Percentiles rank a stretch among this genome's conserved stretches.
Conservation (phyloP, 441 rosid genomes). For the Breynia disticha region DNA sequence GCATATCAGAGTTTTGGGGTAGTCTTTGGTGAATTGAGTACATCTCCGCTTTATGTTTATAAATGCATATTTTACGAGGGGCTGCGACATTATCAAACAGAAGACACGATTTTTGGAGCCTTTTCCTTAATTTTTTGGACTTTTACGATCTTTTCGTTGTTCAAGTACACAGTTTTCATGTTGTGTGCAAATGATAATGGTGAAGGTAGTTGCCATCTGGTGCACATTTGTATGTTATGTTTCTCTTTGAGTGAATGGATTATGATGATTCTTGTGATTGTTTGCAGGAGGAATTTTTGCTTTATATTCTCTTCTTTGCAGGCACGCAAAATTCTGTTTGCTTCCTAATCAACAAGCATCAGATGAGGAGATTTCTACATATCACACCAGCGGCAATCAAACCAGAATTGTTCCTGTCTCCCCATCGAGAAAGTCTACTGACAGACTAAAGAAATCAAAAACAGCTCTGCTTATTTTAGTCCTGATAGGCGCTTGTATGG, state of each 20-base stretch:
- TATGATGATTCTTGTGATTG: constrained; percentile 11
- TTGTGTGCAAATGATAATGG: constrained; percentile 65
- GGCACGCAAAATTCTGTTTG: constrained; percentile 68
- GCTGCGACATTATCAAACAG: constrained; percentile 39
- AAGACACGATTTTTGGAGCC: constrained; percentile 68
- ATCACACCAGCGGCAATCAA: constrained; percentile 39
- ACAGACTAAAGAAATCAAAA: constrained; percentile 53
- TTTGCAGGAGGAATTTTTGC: constrained; percentile 79
- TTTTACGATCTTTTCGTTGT: constrained; percentile 58
- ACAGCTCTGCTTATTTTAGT: constrained; percentile 59
- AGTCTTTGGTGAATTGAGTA: constrained; percentile 63
- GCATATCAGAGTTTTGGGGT: constrained; percentile 86
- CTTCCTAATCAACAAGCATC: constrained; percentile 86
- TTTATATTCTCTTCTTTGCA: constrained; percentile 69
- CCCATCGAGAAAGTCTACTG: constrained; percentile 41
- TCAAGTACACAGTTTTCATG: constrained; percentile 56
- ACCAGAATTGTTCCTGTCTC: constrained; percentile 35
- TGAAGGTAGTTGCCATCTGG: constrained; percentile 47
- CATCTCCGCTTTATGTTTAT: constrained; percentile 82
- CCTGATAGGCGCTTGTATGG: constrained; percentile 59
- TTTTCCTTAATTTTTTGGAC: constrained; percentile 86
- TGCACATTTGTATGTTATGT: background rate
- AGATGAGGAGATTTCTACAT: constrained; percentile 84
- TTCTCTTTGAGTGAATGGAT: constrained; percentile 1
- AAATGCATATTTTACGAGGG: constrained; percentile 62